phyloP scores from a whole-genome alignment of 2,329 filamentous ascomycete genomes.

The Mollisiaceae sp. region DNA sequence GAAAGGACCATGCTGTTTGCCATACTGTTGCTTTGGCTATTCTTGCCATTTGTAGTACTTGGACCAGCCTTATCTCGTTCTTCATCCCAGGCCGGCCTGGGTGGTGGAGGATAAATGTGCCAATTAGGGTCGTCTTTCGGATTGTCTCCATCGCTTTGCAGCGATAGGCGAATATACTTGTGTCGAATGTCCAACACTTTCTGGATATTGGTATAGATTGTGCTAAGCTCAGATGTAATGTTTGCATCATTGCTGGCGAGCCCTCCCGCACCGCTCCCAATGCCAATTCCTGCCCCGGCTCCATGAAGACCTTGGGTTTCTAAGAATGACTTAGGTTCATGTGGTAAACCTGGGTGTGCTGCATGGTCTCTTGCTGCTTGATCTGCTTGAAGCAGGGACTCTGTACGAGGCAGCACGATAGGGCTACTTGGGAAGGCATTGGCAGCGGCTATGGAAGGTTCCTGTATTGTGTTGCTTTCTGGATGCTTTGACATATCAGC shows the following conservation, averaged over 20 bases:
- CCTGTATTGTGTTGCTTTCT: constrained; percentile 41
- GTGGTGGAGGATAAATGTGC: constrained; percentile 89
- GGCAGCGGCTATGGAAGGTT: constrained; percentile 31
- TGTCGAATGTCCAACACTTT: constrained; percentile 85
- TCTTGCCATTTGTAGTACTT: constrained; percentile 39
- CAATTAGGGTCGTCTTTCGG: constrained; percentile 84
- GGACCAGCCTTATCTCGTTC: constrained; percentile 39
- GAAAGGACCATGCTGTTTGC: constrained; percentile 42
- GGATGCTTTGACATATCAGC: constrained; percentile 39
- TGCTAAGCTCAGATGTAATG: constrained; percentile 81
- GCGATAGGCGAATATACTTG: constrained; percentile 85
- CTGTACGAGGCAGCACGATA: constrained; percentile 28
- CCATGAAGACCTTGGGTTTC: constrained; percentile 60
- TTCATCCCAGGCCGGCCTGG: constrained; percentile 86
- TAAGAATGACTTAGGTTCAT: constrained; percentile 60
- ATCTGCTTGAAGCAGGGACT: constrained; percentile 38
- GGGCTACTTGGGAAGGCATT: constrained; percentile 21
- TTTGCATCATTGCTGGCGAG: constrained; percentile 76
- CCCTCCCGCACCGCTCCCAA: constrained; percentile 65
- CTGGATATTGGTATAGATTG: constrained; percentile 90
- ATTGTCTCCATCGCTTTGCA: constrained; percentile 83
- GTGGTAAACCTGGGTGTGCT: constrained; percentile 55
- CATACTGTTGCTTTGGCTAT: constrained; percentile 55
- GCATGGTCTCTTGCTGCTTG: constrained; percentile 48
- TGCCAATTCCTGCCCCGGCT: constrained; percentile 61